Percentiles rank a stretch among this genome's conserved stretches.
phyloP scores from a whole-genome alignment of 2,329 filamentous ascomycete species.

The Didymella sp. region DNA sequence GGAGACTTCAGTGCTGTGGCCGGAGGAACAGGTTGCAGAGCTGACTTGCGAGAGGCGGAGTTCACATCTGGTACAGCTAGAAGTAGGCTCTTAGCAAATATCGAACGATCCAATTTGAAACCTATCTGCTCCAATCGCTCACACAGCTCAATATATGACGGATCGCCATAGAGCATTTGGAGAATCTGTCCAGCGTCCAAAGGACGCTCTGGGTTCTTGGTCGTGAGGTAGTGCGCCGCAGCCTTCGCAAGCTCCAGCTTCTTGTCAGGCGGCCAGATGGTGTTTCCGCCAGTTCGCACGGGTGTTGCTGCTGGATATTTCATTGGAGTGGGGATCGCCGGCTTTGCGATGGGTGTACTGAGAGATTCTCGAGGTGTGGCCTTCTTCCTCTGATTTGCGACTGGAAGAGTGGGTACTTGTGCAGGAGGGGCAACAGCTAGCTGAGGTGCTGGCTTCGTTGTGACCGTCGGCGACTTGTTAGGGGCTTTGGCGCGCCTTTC shows the following conservation, averaged over 20 bases:
- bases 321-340: slow-evolving; percentile 6
- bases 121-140: slow-evolving; percentile 59
- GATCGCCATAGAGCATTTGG: slow-evolving; percentile 59
- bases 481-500: slow-evolving; percentile 52
- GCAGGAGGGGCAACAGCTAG: slow-evolving; percentile 16
- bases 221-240: slow-evolving; percentile 57
- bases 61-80: slow-evolving; percentile 54
- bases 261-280: slow-evolving; percentile 61
- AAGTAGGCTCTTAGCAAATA: slow-evolving; percentile 61
- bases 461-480: slow-evolving; percentile 32
- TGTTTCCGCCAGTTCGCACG: slow-evolving; percentile 31
- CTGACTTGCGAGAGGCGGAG: slow-evolving; percentile 32
- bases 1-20: slow-evolving; percentile 11
- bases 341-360: slow-evolving; percentile 10
- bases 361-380: slow-evolving; percentile 27
- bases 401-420: slow-evolving; percentile 20
- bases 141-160: slow-evolving; percentile 64
- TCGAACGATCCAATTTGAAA: slow-evolving; percentile 59
- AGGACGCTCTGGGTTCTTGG: slow-evolving; percentile 51
- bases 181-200: slow-evolving; percentile 53
- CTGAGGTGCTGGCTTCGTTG: slow-evolving; percentile 36
- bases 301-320: slow-evolving; percentile 15
- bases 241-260: slow-evolving; percentile 59
- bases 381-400: slow-evolving; percentile 34
- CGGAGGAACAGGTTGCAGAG: slow-evolving; percentile 14